These are phyloP conservation scores for Friedmanniomyces endolithicus DNA, from an alignment of 495 filamentous ascomycete species.

Conservation along the genomic window DNA sequence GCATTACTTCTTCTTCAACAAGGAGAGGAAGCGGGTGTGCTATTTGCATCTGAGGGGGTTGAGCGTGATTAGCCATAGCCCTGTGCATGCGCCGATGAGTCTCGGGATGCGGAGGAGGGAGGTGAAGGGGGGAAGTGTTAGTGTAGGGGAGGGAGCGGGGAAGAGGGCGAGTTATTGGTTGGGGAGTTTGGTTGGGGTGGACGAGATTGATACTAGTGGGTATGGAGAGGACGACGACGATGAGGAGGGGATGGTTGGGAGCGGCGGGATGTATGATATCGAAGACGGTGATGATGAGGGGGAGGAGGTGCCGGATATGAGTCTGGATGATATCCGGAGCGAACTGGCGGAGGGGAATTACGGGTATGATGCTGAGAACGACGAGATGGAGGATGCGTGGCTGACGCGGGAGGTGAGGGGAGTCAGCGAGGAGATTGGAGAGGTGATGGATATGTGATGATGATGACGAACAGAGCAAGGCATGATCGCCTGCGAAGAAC, in stretches of 20 bases:
- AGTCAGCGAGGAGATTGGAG: slow-evolving; percentile 10
- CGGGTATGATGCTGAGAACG: background rate
- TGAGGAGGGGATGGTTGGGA: background rate
- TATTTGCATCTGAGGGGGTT: slow-evolving; percentile 83
- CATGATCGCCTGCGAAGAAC: too few species aligned
- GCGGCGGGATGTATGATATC: background rate
- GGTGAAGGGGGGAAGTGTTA: slow-evolving; percentile 6
- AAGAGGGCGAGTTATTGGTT: slow-evolving; percentile 80
- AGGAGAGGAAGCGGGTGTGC: slow-evolving; percentile 78
- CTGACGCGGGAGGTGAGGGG: background rate
- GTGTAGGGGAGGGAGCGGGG: slow-evolving; percentile 40
- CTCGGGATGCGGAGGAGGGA: too few species aligned
- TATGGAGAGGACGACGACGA: slow-evolving; percentile 24
- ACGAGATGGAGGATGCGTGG: background rate
- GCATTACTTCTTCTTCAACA: slow-evolving; percentile 98
- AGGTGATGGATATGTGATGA: slow-evolving; percentile 6
- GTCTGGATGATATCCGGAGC: slow-evolving; percentile 15
- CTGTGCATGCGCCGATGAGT: slow-evolving; percentile 28
- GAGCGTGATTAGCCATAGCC: slow-evolving; percentile 63
- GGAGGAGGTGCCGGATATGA: slow-evolving; percentile 15
- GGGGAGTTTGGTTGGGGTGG: slow-evolving; percentile 44
- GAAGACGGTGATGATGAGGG: slow-evolving; percentile 10
- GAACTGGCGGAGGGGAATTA: slow-evolving; percentile 9
- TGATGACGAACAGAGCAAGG: background rate
- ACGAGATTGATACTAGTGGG: slow-evolving; percentile 20